Conservation (phyloP, 176 grass and related monocot species). For the Chrysopogon serrulatus region DNA sequence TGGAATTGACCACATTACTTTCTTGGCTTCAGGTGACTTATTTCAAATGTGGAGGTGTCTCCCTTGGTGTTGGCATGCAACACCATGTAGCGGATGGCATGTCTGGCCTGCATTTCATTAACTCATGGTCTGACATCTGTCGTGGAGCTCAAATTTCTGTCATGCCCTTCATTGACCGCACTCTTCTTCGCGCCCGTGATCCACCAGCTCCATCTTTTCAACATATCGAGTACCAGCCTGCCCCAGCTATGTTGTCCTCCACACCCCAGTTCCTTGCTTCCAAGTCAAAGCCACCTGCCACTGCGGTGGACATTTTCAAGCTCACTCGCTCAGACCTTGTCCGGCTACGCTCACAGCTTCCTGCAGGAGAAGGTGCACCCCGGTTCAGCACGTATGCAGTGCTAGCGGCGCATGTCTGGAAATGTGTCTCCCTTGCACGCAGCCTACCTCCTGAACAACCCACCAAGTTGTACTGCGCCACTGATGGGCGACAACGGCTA, state of each 20-base stretch:
- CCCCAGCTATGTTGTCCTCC: constrained; percentile 54
- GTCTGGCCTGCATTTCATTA: constrained; percentile 86
- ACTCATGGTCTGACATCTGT: constrained; percentile 83
- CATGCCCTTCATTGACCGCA: constrained; percentile 67
- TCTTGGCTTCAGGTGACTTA: constrained; percentile 58
- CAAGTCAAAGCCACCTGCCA: constrained; percentile 26
- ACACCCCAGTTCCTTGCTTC: neutral
- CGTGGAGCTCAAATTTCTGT: constrained; percentile 47
- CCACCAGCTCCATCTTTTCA: constrained; percentile 62
- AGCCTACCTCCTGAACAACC: constrained; percentile 55
- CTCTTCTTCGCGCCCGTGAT: constrained; percentile 58
- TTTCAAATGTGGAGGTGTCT: constrained; percentile 82
- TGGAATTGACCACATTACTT: neutral
- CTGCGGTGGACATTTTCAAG: constrained; percentile 81
- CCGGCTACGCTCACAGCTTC: constrained; percentile 34
- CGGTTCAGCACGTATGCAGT: constrained; percentile 56
- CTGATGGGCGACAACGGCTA: constrained; percentile 68
- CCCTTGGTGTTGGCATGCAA: constrained; percentile 91
- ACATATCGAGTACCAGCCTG: constrained; percentile 79
- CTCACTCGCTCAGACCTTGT: constrained; percentile 46
- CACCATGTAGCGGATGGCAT: constrained; percentile 79
- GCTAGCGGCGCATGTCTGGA: constrained; percentile 81
- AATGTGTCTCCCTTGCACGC: constrained; percentile 68
- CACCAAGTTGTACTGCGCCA: constrained; percentile 76
- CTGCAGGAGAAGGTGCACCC: constrained; percentile 7